Evolutionary conservation across 495 filamentous ascomycete species (phyloP).

Genomic region (Annulohypoxylon bovei): DNA sequence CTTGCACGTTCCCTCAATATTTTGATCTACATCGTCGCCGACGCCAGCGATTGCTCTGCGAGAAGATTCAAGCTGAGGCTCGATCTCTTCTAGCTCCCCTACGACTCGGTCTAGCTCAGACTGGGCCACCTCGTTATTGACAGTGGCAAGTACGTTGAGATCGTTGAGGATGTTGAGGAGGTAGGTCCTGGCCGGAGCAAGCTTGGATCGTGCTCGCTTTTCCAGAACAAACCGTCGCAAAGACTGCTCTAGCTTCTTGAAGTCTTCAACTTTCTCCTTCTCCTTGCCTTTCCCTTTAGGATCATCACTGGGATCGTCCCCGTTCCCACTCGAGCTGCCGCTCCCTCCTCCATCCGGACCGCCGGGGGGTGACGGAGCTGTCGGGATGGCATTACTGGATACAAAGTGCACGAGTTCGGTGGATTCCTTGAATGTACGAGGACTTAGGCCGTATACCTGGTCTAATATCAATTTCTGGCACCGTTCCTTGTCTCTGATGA

Average conservation of each 20-base stretch:
- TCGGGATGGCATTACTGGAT: slow-evolving; percentile 92
- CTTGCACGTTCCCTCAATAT: slow-evolving; percentile 84
- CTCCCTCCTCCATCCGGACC: slow-evolving; percentile 68
- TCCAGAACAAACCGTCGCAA: slow-evolving; percentile 94
- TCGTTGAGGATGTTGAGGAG: slow-evolving; percentile 93
- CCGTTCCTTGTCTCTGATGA: slow-evolving; percentile 87
- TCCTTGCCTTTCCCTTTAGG: slow-evolving; percentile 91
- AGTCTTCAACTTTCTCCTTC: slow-evolving; percentile 85
- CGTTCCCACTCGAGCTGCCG: slow-evolving; percentile 64
- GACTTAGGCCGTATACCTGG: slow-evolving; percentile 84
- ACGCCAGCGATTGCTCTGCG: slow-evolving; percentile 84
- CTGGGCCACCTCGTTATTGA: slow-evolving; percentile 88
- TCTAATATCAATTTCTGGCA: slow-evolving; percentile 89
- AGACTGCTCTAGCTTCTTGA: slow-evolving; percentile 86
- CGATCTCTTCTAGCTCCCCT: slow-evolving; percentile 80
- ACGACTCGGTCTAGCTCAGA: slow-evolving; percentile 86
- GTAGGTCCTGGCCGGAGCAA: slow-evolving; percentile 95
- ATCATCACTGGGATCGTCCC: slow-evolving; percentile 68
- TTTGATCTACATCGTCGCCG: slow-evolving; percentile 79
- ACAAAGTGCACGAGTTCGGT: slow-evolving; percentile 96
- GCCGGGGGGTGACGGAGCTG: slow-evolving; percentile 64
- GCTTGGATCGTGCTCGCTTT: slow-evolving; percentile 92
- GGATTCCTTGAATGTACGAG: slow-evolving; percentile 91
- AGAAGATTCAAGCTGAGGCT: slow-evolving; percentile 84
- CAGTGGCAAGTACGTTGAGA: slow-evolving; percentile 79